Evolutionary conservation across 345 rosid species (phyloP), one percentile per base, ranked within the genome.

Genomic region (Populus alba): DNA sequence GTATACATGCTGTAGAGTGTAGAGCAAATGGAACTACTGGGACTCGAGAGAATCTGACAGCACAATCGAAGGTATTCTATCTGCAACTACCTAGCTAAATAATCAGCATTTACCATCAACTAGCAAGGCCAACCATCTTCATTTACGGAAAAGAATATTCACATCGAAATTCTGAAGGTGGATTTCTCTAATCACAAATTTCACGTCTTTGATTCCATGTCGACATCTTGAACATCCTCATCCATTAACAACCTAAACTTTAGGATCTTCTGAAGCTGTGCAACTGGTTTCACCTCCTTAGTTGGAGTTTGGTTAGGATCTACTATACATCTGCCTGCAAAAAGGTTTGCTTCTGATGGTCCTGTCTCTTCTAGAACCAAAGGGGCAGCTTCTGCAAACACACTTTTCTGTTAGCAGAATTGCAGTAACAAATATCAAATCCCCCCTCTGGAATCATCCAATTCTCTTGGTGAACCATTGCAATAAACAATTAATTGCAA

Each of bases 251-350:
- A 25, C 47, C 89, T 81, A 61, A 87, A 87, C 88, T 88, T 87
- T 3, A 91, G 86, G 80, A 85, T 85, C 87, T 91, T 92, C 41
- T 89, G 86, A 25, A 90, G 87, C 45, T 74, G 68, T 4, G 89
- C 88, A 69, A 86, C 83, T 53, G 92, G 91, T 78, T 85, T 85
- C 62, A 88, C 86, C 77, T 82, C 83, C 87, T 88, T 90, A 31
- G 61, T 67, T 45, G 88, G 81, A 45, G 77, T 75, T 83, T 83
- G 82, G 74, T 86, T 87, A 49, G 88, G 78, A 68, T 83, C 89
- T 15, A 81, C 37, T 45, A 85, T 84, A 71, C 70, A 68, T 73
- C 69, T 81, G 20, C 92, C 89, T 1, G 82, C 35, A 23, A 85
- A 83, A 39, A 86, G 90, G 74, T 81, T 84, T 70, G 77, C 78